Conservation (phyloP, 192 early-diverging fungal genomes). For the Cetraspora pellucida region DNA sequence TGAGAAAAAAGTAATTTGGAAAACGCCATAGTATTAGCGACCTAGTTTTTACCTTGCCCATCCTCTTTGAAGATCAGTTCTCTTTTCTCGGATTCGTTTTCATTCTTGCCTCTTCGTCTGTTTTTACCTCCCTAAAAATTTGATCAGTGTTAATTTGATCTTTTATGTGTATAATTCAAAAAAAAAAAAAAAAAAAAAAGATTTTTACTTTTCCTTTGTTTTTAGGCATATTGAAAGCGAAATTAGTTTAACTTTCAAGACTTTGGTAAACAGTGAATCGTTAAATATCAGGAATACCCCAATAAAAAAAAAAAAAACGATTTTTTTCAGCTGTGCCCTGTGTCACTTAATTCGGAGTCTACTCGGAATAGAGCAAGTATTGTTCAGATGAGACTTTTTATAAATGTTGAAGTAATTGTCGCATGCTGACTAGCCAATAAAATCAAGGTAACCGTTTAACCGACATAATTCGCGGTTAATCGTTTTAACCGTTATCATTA, state of each 20-base stretch:
- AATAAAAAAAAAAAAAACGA: too few relatives aligned
- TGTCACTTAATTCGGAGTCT: too few relatives aligned
- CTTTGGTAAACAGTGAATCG: too few relatives aligned
- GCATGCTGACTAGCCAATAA: too few relatives aligned
- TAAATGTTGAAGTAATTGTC: too few relatives aligned
- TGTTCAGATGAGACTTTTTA: too few relatives aligned
- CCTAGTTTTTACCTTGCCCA: conserved; percentile 76
- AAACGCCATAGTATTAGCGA: not conserved
- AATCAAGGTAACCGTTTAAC: too few relatives aligned
- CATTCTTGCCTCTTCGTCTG: conserved; percentile 95
- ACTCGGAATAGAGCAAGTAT: too few relatives aligned
- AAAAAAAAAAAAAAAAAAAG: not conserved
- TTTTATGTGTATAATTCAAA: not conserved
- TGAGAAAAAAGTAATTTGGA: not conserved
- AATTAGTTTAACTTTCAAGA: not conserved
- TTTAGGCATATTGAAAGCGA: conserved; percentile 71
- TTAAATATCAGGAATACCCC: too few relatives aligned
- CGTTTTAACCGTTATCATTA: too few relatives aligned
- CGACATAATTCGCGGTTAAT: too few relatives aligned
- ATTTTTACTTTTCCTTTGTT: conserved; percentile 93
- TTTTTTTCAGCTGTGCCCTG: too few relatives aligned
- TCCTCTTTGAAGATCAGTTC: conserved; percentile 98
- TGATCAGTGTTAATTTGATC: not conserved
- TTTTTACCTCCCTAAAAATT: conserved; percentile 75
- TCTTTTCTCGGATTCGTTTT: conserved; percentile 92